Evolutionary conservation across 345 rosid species (phyloP), one percentile per base, ranked within the genome.

Genomic region (Bretschneidera sinensis): DNA sequence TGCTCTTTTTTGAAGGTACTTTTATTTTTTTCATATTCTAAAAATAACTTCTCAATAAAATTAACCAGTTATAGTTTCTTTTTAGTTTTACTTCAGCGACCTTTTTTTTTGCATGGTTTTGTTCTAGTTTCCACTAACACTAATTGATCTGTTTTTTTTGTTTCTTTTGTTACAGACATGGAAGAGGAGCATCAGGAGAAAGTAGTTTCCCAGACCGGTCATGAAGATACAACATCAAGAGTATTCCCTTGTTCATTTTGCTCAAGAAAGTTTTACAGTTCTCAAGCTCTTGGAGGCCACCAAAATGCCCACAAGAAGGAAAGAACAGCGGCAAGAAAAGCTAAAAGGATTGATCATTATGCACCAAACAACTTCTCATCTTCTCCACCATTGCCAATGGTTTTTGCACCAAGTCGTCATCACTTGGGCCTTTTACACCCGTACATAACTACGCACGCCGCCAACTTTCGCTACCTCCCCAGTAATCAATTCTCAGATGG

Each of bases 251-350:
- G 97, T 53, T 68, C 80, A 20, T 92, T 85, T 67, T 92, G 97
- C 62, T 81, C 98, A 5, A 77, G 95, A 73, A 81, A 89, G 61
- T 92, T 92, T 67, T 77, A 82, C 71, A 92, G 91, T 52, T 92
- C 98, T 19, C 98, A 92, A 70, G 98, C 98, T 6, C 64, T 92
- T 20, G 98, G 97, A 17, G 98, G 98, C 21, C 98, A 92, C 69
- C 98, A 92, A 54, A 92, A 92, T 34, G 97, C 98, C 17, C 96
- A 92, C 81, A 92, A 87, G 89, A 89, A 81, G 57, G 98, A 92
- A 64, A 77, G 98, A 66, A 78, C 64, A 7, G 85, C 89, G 9
- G 91, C 88, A 0, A 78, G 95, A 68, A 92, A 80, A 63, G 88
- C 87, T 23, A 85, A 80, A 78, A 72, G 85, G 35, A 81, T 71